A percentile compares a stretch with the other conserved stretches of the same genome.
These are phyloP conservation scores for Globisporangium recalcitrans DNA, from an alignment of 352 stramenopile genomes.

Conservation along the genomic window DNA sequence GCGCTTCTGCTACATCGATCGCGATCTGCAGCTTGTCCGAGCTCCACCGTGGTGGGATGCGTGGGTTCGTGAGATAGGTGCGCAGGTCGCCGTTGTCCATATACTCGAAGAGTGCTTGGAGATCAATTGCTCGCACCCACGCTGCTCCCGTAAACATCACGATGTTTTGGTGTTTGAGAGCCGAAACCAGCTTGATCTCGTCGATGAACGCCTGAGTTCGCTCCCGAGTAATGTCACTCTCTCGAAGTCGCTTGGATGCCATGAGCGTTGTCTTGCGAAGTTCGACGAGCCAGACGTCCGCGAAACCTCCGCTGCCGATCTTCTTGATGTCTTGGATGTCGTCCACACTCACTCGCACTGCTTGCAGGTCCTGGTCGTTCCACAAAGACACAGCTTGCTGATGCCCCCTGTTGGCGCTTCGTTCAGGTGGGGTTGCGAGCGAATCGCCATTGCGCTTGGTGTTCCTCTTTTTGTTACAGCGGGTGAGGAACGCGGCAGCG, in stretches of 20 bases:
- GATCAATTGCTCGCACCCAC: conserved; percentile 40
- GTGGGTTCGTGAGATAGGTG: conserved; percentile 21
- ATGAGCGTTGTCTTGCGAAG: conserved; percentile 22
- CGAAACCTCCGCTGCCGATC: conserved; percentile 31
- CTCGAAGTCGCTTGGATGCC: conserved; percentile 36
- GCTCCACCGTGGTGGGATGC: background rate
- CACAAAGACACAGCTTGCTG: conserved; percentile 20
- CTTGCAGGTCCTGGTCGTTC: conserved; percentile 32
- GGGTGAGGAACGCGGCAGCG: too few relatives aligned
- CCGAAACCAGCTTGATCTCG: conserved; percentile 45
- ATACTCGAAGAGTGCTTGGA: conserved; percentile 60
- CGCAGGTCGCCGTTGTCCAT: conserved; percentile 50
- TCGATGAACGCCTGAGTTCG: conserved; percentile 33
- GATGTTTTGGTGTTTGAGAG: conserved; percentile 37
- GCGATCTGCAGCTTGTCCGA: conserved; percentile 11
- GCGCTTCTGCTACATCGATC: conserved; percentile 19
- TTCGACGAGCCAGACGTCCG: conserved; percentile 31
- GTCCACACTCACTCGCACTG: conserved; percentile 24
- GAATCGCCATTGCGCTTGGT: background rate
- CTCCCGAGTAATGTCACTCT: background rate
- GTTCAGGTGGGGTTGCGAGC: background rate
- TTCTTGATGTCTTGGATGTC: conserved; percentile 41
- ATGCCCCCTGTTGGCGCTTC: background rate
- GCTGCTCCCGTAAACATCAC: conserved; percentile 42
- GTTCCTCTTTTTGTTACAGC: too few relatives aligned